A percentile compares a stretch with the other conserved stretches of the same genome.
phyloP scores from a whole-genome alignment of 2,329 filamentous ascomycete species.

The Sodiomyces alkalinus region DNA sequence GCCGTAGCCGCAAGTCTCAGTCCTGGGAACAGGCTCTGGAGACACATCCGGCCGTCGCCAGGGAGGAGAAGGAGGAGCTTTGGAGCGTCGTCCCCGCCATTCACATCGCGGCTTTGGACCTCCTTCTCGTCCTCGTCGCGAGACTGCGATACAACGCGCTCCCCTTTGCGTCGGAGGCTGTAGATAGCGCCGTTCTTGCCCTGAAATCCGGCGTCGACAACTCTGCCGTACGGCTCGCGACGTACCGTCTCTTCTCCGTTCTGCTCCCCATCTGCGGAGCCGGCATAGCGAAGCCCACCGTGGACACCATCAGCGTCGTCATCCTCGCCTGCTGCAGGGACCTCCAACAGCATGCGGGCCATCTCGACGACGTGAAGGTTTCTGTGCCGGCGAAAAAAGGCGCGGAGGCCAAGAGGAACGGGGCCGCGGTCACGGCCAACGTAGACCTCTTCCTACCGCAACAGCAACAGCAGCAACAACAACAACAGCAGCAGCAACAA shows the following conservation, averaged over 20 bases:
- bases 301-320: slow-evolving; percentile 46
- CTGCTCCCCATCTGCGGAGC: slow-evolving; percentile 49
- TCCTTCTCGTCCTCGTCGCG: slow-evolving; percentile 41
- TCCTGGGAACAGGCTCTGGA: slow-evolving; percentile 36
- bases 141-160: slow-evolving; percentile 43
- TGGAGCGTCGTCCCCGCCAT: slow-evolving; percentile 60
- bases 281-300: slow-evolving; percentile 48
- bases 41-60: slow-evolving; percentile 55
- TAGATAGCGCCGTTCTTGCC: slow-evolving; percentile 59
- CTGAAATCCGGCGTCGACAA: slow-evolving; percentile 43
- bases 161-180: slow-evolving; percentile 44
- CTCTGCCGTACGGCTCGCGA: slow-evolving; percentile 38
- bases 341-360: slow-evolving; percentile 40
- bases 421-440: slow-evolving; percentile 38
- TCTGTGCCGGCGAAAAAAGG: too few species aligned
- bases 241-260: slow-evolving; percentile 43
- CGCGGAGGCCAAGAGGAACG: slow-evolving; percentile 22
- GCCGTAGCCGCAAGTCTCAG: slow-evolving; percentile 32
- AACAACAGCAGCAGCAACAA: too few species aligned
- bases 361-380: slow-evolving; percentile 27
- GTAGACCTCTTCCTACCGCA: slow-evolving; percentile 55
- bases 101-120: slow-evolving; percentile 52
- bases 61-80: slow-evolving; percentile 70
- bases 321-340: slow-evolving; percentile 61
- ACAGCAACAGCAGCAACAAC: too few species aligned